phyloP scores from a whole-genome alignment of 2,329 filamentous ascomycete species.

The Nothopassalora personata region DNA sequence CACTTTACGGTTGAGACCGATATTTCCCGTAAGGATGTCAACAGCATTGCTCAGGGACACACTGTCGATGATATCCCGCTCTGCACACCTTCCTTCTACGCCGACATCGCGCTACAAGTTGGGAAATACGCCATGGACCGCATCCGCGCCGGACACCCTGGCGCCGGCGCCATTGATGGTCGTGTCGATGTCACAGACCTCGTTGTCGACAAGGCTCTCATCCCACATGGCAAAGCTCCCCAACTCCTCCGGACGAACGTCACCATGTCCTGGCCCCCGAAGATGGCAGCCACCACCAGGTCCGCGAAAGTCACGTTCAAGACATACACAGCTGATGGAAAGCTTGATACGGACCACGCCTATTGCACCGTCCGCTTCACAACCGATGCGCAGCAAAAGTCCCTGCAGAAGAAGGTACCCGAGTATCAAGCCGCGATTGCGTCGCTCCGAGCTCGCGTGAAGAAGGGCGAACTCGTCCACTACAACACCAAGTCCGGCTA shows the following conservation, averaged over 20 bases:
- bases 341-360: conserved; percentile 1
- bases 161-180: not conserved
- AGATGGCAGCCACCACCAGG: not conserved
- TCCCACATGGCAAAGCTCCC: not conserved
- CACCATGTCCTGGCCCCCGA: not conserved
- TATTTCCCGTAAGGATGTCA: conserved; percentile 37
- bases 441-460: not conserved
- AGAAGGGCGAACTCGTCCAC: not conserved
- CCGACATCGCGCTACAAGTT: conserved; percentile 32
- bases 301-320: not conserved
- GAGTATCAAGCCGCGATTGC: not conserved
- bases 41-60: conserved; percentile 40
- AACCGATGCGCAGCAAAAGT: not conserved
- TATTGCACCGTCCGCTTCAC: conserved; percentile 8
- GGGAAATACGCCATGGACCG: conserved; percentile 22
- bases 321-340: not conserved
- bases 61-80: conserved; percentile 39
- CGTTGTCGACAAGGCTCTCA: conserved; percentile 5
- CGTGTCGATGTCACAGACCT: conserved; percentile 5
- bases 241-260: conserved; percentile 1
- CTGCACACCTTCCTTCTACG: conserved; percentile 35
- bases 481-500: conserved; percentile 5
- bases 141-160: not conserved
- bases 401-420: not conserved
- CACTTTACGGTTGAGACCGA: conserved; percentile 37